Evolutionary conservation across 495 filamentous ascomycete genomes (phyloP).

Genomic region (Tirmania nivea): DNA sequence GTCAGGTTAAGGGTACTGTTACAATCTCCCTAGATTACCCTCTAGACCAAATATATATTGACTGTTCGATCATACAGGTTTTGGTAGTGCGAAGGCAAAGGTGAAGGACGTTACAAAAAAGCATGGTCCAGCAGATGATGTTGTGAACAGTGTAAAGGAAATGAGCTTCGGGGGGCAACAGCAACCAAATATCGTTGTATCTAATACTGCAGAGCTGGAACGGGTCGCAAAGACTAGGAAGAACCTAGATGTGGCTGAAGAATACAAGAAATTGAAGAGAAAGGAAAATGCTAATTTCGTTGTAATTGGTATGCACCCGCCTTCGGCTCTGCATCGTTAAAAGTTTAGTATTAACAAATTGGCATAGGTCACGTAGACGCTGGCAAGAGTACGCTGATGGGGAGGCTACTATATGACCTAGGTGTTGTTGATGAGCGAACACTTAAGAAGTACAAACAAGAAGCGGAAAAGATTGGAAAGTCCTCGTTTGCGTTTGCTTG

Average conservation of each 20-base stretch:
- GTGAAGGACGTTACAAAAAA: constrained; percentile 19
- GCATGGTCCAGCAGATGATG: constrained; percentile 19
- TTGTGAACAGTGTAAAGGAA: constrained; percentile 23
- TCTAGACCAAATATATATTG: neutral
- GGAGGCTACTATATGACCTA: constrained; percentile 71
- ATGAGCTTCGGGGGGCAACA: constrained; percentile 31
- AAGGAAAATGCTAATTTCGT: constrained; percentile 87
- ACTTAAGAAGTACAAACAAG: constrained; percentile 65
- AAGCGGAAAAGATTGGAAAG: constrained; percentile 81
- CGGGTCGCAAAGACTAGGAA: constrained; percentile 53
- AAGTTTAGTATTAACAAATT: constrained; percentile 1
- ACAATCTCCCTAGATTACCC: constrained; percentile 7
- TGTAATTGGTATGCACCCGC: constrained; percentile 54
- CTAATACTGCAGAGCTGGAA: constrained; percentile 27
- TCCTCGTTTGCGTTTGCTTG: constrained; percentile 89
- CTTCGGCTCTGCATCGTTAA: neutral
- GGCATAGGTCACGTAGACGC: constrained; percentile 76
- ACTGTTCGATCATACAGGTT: neutral
- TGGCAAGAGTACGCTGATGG: constrained; percentile 95
- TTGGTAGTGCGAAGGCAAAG: constrained; percentile 28
- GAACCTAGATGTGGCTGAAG: constrained; percentile 63
- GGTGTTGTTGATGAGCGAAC: constrained; percentile 70
- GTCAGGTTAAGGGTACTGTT: constrained; percentile 54
- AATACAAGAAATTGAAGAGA: constrained; percentile 48
- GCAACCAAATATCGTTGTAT: neutral